phyloP scores from a whole-genome alignment of 2,329 filamentous ascomycete genomes.

The Fusarium mexicanum region DNA sequence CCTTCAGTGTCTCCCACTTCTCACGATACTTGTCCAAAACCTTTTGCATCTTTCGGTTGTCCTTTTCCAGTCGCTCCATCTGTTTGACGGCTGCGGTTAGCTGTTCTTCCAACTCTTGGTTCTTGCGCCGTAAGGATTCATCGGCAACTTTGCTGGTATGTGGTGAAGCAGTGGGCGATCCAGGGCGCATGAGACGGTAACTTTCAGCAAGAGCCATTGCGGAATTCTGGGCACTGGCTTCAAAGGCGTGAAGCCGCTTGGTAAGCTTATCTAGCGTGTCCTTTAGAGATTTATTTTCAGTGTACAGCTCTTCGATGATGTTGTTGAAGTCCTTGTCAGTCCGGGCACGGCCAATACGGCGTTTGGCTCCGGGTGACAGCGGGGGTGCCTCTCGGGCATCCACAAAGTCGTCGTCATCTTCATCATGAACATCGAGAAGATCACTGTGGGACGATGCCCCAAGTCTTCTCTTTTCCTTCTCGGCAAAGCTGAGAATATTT shows the following conservation, averaged over 20 bases:
- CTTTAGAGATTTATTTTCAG: conserved; percentile 89
- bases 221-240: conserved; percentile 88
- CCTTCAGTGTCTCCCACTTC: conserved; percentile 70
- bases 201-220: conserved; percentile 89
- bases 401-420: conserved; percentile 86
- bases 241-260: conserved; percentile 90
- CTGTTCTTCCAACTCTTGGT: conserved; percentile 75
- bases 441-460: conserved; percentile 62
- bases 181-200: conserved; percentile 69
- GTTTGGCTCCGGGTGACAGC: conserved; percentile 55
- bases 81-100: conserved; percentile 66
- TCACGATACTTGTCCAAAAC: conserved; percentile 68
- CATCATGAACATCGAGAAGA: conserved; percentile 61
- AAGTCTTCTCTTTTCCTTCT: conserved; percentile 71
- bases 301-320: conserved; percentile 85
- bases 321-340: conserved; percentile 64
- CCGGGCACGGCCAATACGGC: conserved; percentile 52
- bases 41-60: conserved; percentile 64
- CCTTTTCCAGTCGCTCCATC: conserved; percentile 72
- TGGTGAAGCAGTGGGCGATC: conserved; percentile 57
- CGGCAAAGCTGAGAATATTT: conserved; percentile 79
- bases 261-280: conserved; percentile 86
- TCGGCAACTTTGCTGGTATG: conserved; percentile 42
- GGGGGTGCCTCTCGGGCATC: conserved; percentile 78
- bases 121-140: conserved; percentile 56